Evolutionary conservation across 1,284 basidiomycete genomes (phyloP), one percentile per base, ranked within the genome.

Genomic region (Cryptococcus floricola): DNA sequence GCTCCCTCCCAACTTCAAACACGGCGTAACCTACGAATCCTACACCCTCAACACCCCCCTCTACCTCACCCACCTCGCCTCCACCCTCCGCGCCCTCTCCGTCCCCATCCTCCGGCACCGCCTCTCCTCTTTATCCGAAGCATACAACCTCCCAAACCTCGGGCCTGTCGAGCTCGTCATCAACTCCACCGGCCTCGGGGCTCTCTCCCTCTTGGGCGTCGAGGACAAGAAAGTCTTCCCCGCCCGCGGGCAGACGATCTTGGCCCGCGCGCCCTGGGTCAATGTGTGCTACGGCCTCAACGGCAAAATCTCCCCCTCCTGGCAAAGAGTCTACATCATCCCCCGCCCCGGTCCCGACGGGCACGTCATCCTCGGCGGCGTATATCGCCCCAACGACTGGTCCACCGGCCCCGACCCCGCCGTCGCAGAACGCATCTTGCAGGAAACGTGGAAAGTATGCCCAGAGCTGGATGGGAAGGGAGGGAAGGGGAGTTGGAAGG

Each of bases 161-260:
- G 71, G 68, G 12, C 49, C 31, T 6, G 70, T 74, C 6, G 56
- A 66, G 34, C 48, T 81, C 3, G 70, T 81, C 5, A 69, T 82
- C 50, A 81, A 82, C 53, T 78, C 80, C 2, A 75, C 78, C 0
- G 80, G 79, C 5, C 57, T 77, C 31, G 46, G 46, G 5, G 46
- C 46, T 1, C 18, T 18, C 12, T 28, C 19, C 46, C 38, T 54
- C 42, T 28, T 48, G 7, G 91, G 89, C 4, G 85, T 94, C 3
- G 84, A 89, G 61, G 88, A 91, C 69, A 78, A 80, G 52, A 75
- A 78, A 16, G 81, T 92, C 23, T 85, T 84, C 69, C 91, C 92
- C 0, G 83, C 92, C 52, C 82, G 90, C 43, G 93, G 93, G 0
- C 93, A 96, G 76, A 93, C 89, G 0, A 84, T 92, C 10, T 76